These are phyloP conservation scores for Akanthomyces lecanii DNA, from an alignment of 2,329 filamentous ascomycete species.

Conservation along the genomic window DNA sequence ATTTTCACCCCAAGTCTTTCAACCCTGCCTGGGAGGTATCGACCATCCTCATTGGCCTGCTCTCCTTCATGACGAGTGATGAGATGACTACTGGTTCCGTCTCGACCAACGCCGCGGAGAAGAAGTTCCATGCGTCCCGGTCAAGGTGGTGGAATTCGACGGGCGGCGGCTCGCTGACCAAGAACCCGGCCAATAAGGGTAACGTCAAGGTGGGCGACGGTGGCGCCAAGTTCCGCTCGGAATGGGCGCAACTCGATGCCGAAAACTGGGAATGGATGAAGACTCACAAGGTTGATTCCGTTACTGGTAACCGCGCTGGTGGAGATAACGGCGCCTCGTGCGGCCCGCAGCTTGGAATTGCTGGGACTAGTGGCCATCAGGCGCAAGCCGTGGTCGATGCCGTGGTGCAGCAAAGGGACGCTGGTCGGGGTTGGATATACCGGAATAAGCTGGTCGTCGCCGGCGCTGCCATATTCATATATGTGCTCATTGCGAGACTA, in stretches of 20 bases:
- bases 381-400: constrained; percentile 72
- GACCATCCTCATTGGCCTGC: constrained; percentile 87
- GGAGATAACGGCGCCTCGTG: constrained; percentile 49
- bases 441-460: constrained; percentile 74
- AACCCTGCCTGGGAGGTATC: constrained; percentile 98
- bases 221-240: constrained; percentile 79
- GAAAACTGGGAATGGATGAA: constrained; percentile 94
- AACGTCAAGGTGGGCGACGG: constrained; percentile 91
- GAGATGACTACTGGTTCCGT: constrained; percentile 97
- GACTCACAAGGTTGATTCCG: constrained; percentile 71
- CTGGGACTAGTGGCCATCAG: constrained; percentile 57
- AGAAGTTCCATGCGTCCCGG: constrained; percentile 69
- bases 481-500: constrained; percentile 76
- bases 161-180: constrained; percentile 70
- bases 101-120: constrained; percentile 69
- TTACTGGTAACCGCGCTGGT: constrained; percentile 60
- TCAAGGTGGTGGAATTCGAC: constrained; percentile 97
- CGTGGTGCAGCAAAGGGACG: constrained; percentile 70
- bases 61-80: constrained; percentile 97
- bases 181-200: constrained; percentile 57
- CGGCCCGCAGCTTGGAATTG: constrained; percentile 54
- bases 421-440: constrained; percentile 75
- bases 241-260: constrained; percentile 85
- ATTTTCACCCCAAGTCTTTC: constrained; percentile 97
- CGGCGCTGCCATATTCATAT: constrained; percentile 68